Conservation (phyloP, 129 eudicot species). For the Oenanthe sinensis region DNA sequence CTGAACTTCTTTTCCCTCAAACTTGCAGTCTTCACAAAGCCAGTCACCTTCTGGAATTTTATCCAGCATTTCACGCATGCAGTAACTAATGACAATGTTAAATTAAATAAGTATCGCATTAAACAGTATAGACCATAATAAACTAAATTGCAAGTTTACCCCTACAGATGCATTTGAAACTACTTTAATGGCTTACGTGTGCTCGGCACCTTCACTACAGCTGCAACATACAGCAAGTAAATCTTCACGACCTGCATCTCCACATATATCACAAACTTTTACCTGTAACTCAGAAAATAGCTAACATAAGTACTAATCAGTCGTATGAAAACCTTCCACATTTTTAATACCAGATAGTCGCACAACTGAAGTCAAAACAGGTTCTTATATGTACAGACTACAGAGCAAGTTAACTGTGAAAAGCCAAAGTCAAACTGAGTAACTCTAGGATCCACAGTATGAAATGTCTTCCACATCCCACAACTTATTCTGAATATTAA, state of each 20-base stretch:
- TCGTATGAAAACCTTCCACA: background rate
- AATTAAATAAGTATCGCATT: background rate
- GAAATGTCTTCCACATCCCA: background rate
- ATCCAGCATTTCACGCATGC: constrained; percentile 61
- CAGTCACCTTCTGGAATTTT: constrained; percentile 89
- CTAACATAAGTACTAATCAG: constrained; percentile 4
- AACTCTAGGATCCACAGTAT: background rate
- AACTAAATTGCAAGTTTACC: background rate
- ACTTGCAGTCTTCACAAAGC: constrained; percentile 86
- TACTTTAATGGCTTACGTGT: constrained; percentile 59
- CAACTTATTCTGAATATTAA: background rate
- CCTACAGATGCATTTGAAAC: background rate
- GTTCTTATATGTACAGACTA: background rate
- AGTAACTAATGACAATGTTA: constrained; percentile 45
- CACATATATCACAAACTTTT: constrained; percentile 93
- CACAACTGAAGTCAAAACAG: background rate
- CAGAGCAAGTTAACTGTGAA: background rate
- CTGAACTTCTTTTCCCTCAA: constrained; percentile 23
- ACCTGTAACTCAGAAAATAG: constrained; percentile 41
- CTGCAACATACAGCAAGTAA: constrained; percentile 75
- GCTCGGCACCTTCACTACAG: constrained; percentile 98
- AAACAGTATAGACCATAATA: background rate
- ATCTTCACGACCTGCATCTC: constrained; percentile 95
- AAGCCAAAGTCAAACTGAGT: background rate
- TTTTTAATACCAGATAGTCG: background rate